Conservation (phyloP, 1,284 basidiomycete genomes). For the Apiotrichum gracile region DNA sequence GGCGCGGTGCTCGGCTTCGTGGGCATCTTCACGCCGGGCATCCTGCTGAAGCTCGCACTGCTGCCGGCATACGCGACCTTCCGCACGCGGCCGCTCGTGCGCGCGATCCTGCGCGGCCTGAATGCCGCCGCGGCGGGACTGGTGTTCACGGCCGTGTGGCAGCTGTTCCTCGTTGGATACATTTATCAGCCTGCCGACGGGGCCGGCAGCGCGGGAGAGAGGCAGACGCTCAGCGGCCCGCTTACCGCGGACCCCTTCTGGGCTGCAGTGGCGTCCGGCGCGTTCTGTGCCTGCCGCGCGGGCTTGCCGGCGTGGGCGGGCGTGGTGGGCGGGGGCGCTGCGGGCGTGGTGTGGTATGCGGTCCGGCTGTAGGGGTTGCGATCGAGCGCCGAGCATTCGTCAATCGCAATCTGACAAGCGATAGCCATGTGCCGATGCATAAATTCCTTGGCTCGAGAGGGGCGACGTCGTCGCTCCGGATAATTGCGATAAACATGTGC, state of each 20-base stretch:
- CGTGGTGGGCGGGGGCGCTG: conserved; percentile 44
- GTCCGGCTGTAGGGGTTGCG: too few relatives aligned
- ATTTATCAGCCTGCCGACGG: conserved; percentile 38
- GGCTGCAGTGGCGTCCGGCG: conserved; percentile 46
- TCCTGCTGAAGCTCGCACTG: conserved; percentile 53
- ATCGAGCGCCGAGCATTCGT: too few relatives aligned
- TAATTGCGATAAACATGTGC: too few relatives aligned
- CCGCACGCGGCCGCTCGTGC: conserved; percentile 47
- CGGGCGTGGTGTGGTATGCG: conserved; percentile 47
- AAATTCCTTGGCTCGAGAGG: too few relatives aligned
- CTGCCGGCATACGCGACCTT: conserved; percentile 53
- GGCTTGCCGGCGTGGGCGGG: conserved; percentile 47
- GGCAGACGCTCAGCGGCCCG: conserved; percentile 29
- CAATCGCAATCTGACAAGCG: too few relatives aligned
- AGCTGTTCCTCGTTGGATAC: conserved; percentile 49
- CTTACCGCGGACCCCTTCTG: conserved; percentile 50
- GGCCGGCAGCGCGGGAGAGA: conserved; percentile 17
- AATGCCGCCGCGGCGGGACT: conserved; percentile 56
- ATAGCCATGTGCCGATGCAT: too few relatives aligned
- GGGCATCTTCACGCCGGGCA: conserved; percentile 54
- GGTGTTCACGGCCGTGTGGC: conserved; percentile 55
- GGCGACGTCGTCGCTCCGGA: too few relatives aligned
- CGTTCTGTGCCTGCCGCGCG: conserved; percentile 37
- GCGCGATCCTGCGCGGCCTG: conserved; percentile 52
- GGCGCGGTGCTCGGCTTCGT: conserved; percentile 53